Percentiles rank a stretch among this genome's conserved stretches.
Conservation (phyloP, 768 basidiomycete species). For the Boletus sp. region DNA sequence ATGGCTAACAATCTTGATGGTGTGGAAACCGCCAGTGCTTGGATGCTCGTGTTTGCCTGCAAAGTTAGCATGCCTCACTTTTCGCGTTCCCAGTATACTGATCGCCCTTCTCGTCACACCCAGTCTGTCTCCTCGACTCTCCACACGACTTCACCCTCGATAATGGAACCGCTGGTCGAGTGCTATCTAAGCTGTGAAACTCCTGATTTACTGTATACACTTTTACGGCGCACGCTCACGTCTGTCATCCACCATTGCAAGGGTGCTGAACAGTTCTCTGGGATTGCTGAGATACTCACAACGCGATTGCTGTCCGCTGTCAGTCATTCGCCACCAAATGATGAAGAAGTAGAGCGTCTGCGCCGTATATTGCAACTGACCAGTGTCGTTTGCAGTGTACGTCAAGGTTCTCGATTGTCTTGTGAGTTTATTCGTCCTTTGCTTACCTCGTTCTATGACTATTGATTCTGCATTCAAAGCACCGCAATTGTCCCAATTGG, state of each 20-base stretch:
- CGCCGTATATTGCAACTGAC: slow-evolving; percentile 55
- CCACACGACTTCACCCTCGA: slow-evolving; percentile 67
- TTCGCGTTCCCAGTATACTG: background rate
- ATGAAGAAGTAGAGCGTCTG: slow-evolving; percentile 36
- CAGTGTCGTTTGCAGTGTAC: slow-evolving; percentile 56
- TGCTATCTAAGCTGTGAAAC: slow-evolving; percentile 46
- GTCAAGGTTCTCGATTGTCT: slow-evolving; percentile 66
- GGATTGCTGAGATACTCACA: slow-evolving; percentile 53
- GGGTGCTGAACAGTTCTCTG: slow-evolving; percentile 57
- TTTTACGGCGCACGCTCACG: slow-evolving; percentile 71
- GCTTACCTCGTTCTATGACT: slow-evolving; percentile 2
- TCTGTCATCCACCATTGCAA: slow-evolving; percentile 83
- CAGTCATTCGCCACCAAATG: background rate
- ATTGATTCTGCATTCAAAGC: slow-evolving; percentile 20
- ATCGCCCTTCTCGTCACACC: background rate
- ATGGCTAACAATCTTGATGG: slow-evolving; percentile 49
- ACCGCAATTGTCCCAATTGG: slow-evolving; percentile 36
- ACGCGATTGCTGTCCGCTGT: slow-evolving; percentile 32
- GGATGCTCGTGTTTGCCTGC: slow-evolving; percentile 76
- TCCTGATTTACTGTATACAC: slow-evolving; percentile 44
- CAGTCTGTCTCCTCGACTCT: slow-evolving; percentile 82
- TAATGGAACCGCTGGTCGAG: slow-evolving; percentile 56
- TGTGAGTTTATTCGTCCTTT: slow-evolving; percentile 38
- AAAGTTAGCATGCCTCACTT: slow-evolving; percentile 45
- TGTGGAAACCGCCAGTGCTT: slow-evolving; percentile 64